Evolutionary conservation across 2,329 filamentous ascomycete genomes (phyloP).

Genomic region (Diaporthe australafricana): DNA sequence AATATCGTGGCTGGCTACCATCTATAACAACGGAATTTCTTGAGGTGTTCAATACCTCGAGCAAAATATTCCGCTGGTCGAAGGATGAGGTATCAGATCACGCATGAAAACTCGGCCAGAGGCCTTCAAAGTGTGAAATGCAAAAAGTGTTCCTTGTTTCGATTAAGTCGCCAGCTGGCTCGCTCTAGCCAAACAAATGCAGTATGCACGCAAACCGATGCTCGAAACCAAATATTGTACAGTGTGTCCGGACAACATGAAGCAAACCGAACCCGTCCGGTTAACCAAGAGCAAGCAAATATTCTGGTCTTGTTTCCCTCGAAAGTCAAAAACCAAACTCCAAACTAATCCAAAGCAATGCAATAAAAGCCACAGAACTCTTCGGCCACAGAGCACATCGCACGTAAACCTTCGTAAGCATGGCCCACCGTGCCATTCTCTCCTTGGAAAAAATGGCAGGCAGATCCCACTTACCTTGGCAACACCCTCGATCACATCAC

Average conservation of each 20-base stretch:
- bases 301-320: slow-evolving; percentile 16
- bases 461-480: slow-evolving; percentile 25
- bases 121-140: not conserved
- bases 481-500: slow-evolving; percentile 3
- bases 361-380: slow-evolving; percentile 24
- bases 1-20: not conserved
- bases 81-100: not conserved
- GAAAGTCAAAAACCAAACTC: slow-evolving; percentile 28
- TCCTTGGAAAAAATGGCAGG: not conserved
- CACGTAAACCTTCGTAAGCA: slow-evolving; percentile 32
- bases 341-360: slow-evolving; percentile 35
- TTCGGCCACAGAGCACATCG: slow-evolving; percentile 30
- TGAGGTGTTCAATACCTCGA: no score
- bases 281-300: slow-evolving; percentile 18
- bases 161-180: slow-evolving; percentile 17
- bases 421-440: slow-evolving; percentile 12
- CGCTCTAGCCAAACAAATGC: slow-evolving; percentile 22
- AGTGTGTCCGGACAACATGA: slow-evolving; percentile 29
- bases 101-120: not conserved
- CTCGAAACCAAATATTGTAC: slow-evolving; percentile 27
- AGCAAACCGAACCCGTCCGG: not conserved
- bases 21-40: no score
- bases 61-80: not conserved
- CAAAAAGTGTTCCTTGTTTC: slow-evolving; percentile 10
- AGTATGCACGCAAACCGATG: slow-evolving; percentile 15